Conservation (phyloP, 2,329 filamentous ascomycete genomes). For the Neopestalotiopsis clavispora region DNA sequence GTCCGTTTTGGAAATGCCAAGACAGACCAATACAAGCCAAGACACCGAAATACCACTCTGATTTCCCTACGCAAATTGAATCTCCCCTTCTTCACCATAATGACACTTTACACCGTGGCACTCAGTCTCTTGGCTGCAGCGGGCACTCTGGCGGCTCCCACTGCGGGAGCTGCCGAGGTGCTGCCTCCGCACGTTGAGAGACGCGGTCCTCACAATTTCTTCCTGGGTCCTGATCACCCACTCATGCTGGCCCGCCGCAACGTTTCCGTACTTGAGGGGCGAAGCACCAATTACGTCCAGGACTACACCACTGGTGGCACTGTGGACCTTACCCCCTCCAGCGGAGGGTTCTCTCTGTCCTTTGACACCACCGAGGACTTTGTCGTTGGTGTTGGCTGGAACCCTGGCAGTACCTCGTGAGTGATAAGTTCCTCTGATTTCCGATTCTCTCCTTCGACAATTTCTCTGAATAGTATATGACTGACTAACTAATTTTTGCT, state of each 20-base stretch:
- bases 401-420: constrained; percentile 1
- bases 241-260: neutral
- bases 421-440: no score
- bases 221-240: neutral
- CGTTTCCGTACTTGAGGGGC: neutral
- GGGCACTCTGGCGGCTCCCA: neutral
- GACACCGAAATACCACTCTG: neutral
- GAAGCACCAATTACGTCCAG: constrained; percentile 1
- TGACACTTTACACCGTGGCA: neutral
- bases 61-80: neutral
- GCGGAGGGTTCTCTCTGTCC: neutral
- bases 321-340: neutral
- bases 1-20: neutral
- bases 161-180: constrained; percentile 1
- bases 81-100: neutral
- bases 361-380: constrained; percentile 6
- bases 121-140: constrained; percentile 1
- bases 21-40: neutral
- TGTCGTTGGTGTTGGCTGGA: neutral
- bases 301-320: neutral
- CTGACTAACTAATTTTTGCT: no score
- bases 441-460: no score
- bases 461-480: no score
- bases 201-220: constrained; percentile 3
- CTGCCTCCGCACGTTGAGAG: neutral